Percentiles rank a stretch among this genome's conserved stretches.
Conservation (phyloP, 495 filamentous ascomycete species). For the Aeminium ludgeri region DNA sequence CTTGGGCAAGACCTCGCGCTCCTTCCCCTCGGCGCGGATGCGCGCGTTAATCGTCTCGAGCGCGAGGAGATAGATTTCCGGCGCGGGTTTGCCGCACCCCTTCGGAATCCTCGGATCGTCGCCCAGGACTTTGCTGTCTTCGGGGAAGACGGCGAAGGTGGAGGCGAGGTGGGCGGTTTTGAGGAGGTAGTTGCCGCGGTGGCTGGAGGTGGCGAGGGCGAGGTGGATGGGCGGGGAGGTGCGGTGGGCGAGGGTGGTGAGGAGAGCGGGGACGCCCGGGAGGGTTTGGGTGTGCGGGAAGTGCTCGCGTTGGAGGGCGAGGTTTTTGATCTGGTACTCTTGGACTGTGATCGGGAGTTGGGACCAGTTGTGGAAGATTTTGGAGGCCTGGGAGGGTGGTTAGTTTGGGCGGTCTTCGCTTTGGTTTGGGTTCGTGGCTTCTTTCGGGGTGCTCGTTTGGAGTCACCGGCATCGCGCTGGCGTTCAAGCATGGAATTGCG, state of each 20-base stretch:
- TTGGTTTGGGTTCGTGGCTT: no score
- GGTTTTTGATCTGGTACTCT: constrained; percentile 42
- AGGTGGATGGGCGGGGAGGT: constrained; percentile 41
- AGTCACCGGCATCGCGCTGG: no score
- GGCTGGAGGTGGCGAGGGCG: constrained; percentile 71
- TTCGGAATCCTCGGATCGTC: constrained; percentile 68
- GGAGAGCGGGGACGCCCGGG: constrained; percentile 57
- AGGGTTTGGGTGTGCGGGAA: constrained; percentile 63
- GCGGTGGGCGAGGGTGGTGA: constrained; percentile 35
- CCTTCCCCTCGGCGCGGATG: constrained; percentile 39
- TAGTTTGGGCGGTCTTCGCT: no score
- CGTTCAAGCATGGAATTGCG: no score
- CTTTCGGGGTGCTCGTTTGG: no score
- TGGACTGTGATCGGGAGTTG: constrained; percentile 57
- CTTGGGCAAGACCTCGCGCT: constrained; percentile 47
- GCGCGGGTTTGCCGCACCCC: constrained; percentile 79
- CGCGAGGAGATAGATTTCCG: constrained; percentile 87
- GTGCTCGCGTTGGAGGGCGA: constrained; percentile 44
- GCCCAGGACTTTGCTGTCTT: constrained; percentile 54
- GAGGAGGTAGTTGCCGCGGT: constrained; percentile 50
- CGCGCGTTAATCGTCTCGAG: constrained; percentile 67
- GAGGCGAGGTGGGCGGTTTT: constrained; percentile 62
- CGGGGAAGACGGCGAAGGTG: constrained; percentile 50
- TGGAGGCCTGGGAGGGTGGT: no score
- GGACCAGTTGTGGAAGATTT: constrained; percentile 66